Percentiles rank a stretch among this genome's conserved stretches.
Evolutionary conservation across 2,329 filamentous ascomycete species (phyloP).

Genomic region (Phaeosphaeriaceae sp.): DNA sequence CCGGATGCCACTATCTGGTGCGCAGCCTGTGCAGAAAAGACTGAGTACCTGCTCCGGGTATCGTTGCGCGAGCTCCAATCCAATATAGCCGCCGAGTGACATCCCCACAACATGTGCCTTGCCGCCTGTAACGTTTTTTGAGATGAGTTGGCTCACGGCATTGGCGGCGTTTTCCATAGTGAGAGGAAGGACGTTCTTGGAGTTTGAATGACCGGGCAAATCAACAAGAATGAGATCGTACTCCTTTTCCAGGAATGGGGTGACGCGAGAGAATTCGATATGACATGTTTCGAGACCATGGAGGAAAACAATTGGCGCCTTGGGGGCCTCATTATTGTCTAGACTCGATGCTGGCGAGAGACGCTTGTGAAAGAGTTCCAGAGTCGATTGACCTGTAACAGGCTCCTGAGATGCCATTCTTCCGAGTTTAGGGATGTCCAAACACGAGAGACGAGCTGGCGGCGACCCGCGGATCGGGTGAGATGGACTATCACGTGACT

Average conservation of each 20-base stretch:
- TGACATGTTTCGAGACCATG: slow-evolving; percentile 5
- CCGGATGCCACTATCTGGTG: not conserved
- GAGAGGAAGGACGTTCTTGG: slow-evolving; percentile 1
- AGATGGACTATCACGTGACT: not conserved
- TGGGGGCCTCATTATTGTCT: not conserved
- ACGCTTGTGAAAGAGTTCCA: not conserved
- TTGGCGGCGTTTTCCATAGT: not conserved
- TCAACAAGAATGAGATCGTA: slow-evolving; percentile 17
- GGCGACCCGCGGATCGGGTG: not conserved
- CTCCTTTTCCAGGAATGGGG: slow-evolving; percentile 7
- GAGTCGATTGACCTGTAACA: not conserved
- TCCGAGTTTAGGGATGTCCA: too few relatives aligned
- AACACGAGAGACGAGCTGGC: not conserved
- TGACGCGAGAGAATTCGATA: slow-evolving; percentile 6
- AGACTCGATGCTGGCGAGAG: not conserved
- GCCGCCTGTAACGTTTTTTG: slow-evolving; percentile 1
- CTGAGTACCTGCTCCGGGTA: slow-evolving; percentile 16
- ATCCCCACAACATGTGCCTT: slow-evolving; percentile 23
- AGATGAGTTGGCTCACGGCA: slow-evolving; percentile 8
- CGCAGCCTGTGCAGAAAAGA: slow-evolving; percentile 12
- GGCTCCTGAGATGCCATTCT: not conserved
- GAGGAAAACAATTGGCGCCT: slow-evolving; percentile 6
- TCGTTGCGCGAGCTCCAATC: slow-evolving; percentile 10
- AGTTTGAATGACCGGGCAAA: slow-evolving; percentile 16
- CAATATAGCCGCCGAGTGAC: slow-evolving; percentile 21